Base-by-base conservation (phyloP, 768 basidiomycete genomes). In the Pleurotus sapidus region DNA sequence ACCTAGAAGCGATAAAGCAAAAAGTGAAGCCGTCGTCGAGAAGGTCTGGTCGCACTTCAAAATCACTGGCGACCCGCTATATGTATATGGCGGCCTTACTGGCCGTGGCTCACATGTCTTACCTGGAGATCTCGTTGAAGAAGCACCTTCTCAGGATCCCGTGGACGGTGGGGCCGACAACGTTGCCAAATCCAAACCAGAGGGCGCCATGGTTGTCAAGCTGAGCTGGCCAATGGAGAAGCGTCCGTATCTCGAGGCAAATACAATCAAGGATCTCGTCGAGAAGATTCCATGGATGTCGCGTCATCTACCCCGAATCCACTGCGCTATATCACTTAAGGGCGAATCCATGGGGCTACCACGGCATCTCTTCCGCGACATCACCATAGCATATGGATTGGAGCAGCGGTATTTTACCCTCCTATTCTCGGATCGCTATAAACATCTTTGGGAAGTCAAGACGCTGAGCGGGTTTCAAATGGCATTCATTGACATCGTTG, bases 401-500 rank as follows among this genome's bases (percentile, higher is more conserved):
- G 53, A 63, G 23, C 62, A 27, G 11, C 47, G 67, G 5, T 46
- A 56, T 11, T 61, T 68, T 23, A 57, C 58, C 20, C 57, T 64
- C 4, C 25, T 68, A 11, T 61, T 61, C 3, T 58, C 63, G 43
- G 55, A 59, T 24, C 39, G 55, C 5, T 70, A 65, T 47, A 27
- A 59, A 24, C 62, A 60, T 1, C 55, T 71, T 5, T 64, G 65
- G 63, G 57, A 66, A 17, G 65, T 63, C 1, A 57, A 48, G 0
- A 62, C 48, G 27, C 39, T 67, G 0, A 60, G 62, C 5, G 65
- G 67, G 39, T 71, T 74, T 60, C 62, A 67, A 50, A 45, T 59
- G 2, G 57, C 65, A 4, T 72, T 65, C 27, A 49, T 69, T 11
- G 68, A 74, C 25, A 65, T 68, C 34, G 59, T 74, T 1, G 62